Base-by-base conservation (phyloP, 2,329 filamentous ascomycete genomes). In the Myriosclerotinia duriaeana region DNA sequence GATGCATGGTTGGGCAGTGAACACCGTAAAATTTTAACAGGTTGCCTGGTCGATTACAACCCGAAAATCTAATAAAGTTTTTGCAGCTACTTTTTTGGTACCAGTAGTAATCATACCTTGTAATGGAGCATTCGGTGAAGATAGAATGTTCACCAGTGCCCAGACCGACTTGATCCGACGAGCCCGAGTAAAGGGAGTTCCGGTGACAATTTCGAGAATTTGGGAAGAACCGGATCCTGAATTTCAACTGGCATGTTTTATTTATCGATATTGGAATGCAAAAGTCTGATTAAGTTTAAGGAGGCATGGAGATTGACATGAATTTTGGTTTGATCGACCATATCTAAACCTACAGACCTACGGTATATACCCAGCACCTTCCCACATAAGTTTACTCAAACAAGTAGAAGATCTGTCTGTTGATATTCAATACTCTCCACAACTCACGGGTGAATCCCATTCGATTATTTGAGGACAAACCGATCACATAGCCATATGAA, bases 361-460 rank as follows among this genome's bases (percentile, higher is more conserved):
- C 44, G 44, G n/a, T 17, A 48, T 36, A 22, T 17, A 38, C n/a
- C 58, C 58, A 50, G 17, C n/a, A 50, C n/a, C 44, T 50, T 56
- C 14, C 58, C 44, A 30, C n/a, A 46, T 12, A 15, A 15, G 15
- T 20, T 46, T 20, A 60, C 58, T 60, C 20, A 5, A 60, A 50
- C 4, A 15, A 60, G 56, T 48, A 60, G 56, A 17, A 48, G 56
- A 60, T 48, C 44, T 22, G 56, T 48, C 44, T 22, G 56, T 59
- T 22, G 40, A 59, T 36, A 38, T 48, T 48, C 56, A 60, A 48
- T 12, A 22, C 44, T 60, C 44, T 17, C 58, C 58, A 48, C 58
- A 60, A 26, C 44, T 38, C 44, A 50, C 14, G 58, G 58, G n/a
- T 38, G 44, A 38, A 48, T 48, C n/a, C 34, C 56, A 48, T 60